Evolutionary conservation across 768 basidiomycete genomes (phyloP).

Genomic region (Hericium rajendrae): DNA sequence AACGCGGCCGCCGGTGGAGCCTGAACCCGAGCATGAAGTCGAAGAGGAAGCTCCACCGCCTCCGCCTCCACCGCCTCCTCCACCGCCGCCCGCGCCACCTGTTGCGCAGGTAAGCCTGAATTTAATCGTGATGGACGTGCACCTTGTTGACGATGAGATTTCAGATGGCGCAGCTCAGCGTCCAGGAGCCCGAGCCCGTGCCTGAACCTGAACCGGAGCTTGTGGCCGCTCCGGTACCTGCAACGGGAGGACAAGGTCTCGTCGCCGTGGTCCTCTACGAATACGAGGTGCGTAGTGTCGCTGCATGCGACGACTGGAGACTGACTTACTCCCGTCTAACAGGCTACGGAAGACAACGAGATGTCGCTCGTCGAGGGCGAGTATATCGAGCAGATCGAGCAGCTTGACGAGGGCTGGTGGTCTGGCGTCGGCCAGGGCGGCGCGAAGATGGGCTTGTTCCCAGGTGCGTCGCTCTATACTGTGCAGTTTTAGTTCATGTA

Average conservation of each 20-base stretch:
- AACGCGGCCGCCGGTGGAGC: constrained; percentile 14
- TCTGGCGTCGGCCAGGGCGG: constrained; percentile 62
- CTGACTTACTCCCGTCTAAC: neutral
- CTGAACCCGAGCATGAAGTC: constrained; percentile 24
- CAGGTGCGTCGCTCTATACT: constrained; percentile 37
- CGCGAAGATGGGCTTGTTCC: constrained; percentile 70
- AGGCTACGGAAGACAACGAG: constrained; percentile 84
- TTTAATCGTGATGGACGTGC: neutral
- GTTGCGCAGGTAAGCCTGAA: constrained; percentile 11
- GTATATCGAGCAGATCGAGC: constrained; percentile 71
- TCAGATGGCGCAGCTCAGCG: constrained; percentile 7
- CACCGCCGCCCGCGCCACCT: constrained; percentile 27
- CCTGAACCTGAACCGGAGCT: constrained; percentile 31
- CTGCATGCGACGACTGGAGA: neutral
- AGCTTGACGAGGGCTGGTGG: constrained; percentile 92
- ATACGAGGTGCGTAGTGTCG: constrained; percentile 47
- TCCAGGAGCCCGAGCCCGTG: constrained; percentile 19
- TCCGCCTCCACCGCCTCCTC: constrained; percentile 35
- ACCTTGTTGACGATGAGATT: neutral
- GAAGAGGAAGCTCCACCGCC: constrained; percentile 26
- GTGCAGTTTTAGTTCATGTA: neutral
- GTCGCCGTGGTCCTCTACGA: constrained; percentile 72
- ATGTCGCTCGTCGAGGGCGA: constrained; percentile 75
- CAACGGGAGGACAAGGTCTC: constrained; percentile 34
- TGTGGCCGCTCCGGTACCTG: constrained; percentile 25